Evolutionary conservation across 129 eudicot species (phyloP).

Genomic region (Solidago caesia): DNA sequence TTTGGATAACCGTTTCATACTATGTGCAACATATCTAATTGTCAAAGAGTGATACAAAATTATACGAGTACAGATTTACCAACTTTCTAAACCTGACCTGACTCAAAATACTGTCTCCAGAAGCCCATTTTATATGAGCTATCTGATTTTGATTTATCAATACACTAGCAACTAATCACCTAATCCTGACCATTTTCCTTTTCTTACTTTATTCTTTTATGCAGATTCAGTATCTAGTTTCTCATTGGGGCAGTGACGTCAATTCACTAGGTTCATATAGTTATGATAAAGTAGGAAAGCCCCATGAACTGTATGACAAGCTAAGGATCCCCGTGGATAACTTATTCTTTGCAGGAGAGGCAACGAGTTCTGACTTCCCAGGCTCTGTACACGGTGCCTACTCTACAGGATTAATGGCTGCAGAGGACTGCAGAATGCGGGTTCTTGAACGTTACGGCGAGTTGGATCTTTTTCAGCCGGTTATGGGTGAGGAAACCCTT

Average conservation of each 20-base stretch:
- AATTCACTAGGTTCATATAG: slow-evolving; percentile 91
- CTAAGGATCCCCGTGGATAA: slow-evolving; percentile 91
- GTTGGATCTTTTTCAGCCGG: slow-evolving; percentile 83
- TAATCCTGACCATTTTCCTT: slow-evolving; percentile 1
- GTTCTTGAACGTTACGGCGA: slow-evolving; percentile 90
- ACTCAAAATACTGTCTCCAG: background rate
- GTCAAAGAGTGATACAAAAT: background rate
- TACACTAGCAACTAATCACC: background rate
- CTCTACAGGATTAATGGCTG: slow-evolving; percentile 91
- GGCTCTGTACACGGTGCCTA: slow-evolving; percentile 99
- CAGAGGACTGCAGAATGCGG: slow-evolving; percentile 95
- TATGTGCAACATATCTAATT: background rate
- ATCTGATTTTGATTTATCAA: background rate
- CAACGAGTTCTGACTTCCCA: slow-evolving; percentile 76
- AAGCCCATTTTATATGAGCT: background rate
- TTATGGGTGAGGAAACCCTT: slow-evolving; percentile 67
- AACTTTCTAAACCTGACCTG: background rate
- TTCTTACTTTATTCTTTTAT: background rate
- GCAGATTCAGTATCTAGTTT: slow-evolving; percentile 88
- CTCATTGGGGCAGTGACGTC: slow-evolving; percentile 88
- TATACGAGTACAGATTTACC: background rate
- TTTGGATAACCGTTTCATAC: background rate
- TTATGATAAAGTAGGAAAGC: slow-evolving; percentile 80
- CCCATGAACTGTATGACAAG: slow-evolving; percentile 92
- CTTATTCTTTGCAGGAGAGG: slow-evolving; percentile 98